phyloP scores from a whole-genome alignment of 768 basidiomycete species.

The Leccinum broughii region DNA sequence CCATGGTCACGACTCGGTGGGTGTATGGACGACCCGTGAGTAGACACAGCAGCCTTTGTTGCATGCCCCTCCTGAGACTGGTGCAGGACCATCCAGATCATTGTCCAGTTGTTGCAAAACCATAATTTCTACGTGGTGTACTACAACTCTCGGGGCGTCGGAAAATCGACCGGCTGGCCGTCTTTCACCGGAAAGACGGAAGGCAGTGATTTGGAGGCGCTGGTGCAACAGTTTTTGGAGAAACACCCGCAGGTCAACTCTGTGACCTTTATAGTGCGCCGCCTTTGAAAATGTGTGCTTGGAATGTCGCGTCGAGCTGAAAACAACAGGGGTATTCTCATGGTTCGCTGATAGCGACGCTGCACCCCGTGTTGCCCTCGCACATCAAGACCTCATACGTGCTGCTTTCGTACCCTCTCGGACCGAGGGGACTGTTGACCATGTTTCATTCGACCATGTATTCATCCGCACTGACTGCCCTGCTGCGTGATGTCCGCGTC shows the following conservation, averaged over 20 bases:
- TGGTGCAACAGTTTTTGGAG: slow-evolving; percentile 56
- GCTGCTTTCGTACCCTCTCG: slow-evolving; percentile 75
- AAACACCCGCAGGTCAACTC: slow-evolving; percentile 43
- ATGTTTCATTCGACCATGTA: slow-evolving; percentile 64
- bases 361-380: slow-evolving; percentile 54
- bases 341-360: slow-evolving; percentile 71
- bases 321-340: slow-evolving; percentile 76
- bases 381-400: slow-evolving; percentile 62
- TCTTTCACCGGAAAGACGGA: slow-evolving; percentile 74
- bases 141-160: slow-evolving; percentile 81
- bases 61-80: neutral
- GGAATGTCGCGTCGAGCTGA: slow-evolving; percentile 7
- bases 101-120: slow-evolving; percentile 43
- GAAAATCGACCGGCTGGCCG: slow-evolving; percentile 68
- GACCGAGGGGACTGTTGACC: slow-evolving; percentile 66
- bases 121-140: slow-evolving; percentile 58
- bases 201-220: slow-evolving; percentile 63
- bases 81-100: slow-evolving; percentile 41
- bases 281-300: slow-evolving; percentile 1
- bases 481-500: slow-evolving; percentile 46
- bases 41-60: slow-evolving; percentile 11
- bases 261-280: slow-evolving; percentile 61
- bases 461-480: slow-evolving; percentile 45
- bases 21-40: slow-evolving; percentile 74
- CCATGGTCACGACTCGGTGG: slow-evolving; percentile 90